Evolutionary conservation across 1,284 basidiomycete species (phyloP).

Genomic region (Xerocomus tenax): DNA sequence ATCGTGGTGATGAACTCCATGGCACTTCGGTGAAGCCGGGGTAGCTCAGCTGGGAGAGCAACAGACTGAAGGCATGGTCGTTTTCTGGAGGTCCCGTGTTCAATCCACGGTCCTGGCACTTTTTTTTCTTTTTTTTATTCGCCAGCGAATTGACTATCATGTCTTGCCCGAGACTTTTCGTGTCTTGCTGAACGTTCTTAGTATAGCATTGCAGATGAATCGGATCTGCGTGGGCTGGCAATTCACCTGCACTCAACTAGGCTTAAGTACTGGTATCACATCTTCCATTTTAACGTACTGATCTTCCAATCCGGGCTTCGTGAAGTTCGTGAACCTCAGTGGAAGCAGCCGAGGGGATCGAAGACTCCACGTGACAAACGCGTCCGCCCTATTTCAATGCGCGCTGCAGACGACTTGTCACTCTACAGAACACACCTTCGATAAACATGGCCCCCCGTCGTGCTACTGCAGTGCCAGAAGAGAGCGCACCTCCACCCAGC

Average conservation of each 20-base stretch:
- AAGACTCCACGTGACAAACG: slow-evolving; percentile 19
- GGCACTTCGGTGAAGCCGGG: slow-evolving; percentile 26
- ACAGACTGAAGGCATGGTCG: slow-evolving; percentile 55
- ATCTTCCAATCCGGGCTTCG: neutral
- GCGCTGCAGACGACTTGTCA: neutral
- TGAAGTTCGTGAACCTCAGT: slow-evolving; percentile 1
- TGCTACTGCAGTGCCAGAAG: slow-evolving; percentile 19
- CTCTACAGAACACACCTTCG: neutral
- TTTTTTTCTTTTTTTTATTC: too few relatives aligned
- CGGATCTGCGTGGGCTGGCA: neutral
- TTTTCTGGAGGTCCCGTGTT: slow-evolving; percentile 53
- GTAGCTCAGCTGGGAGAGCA: slow-evolving; percentile 76
- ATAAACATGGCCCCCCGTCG: slow-evolving; percentile 27
- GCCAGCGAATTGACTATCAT: too few relatives aligned
- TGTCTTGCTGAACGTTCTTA: neutral
- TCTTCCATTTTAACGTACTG: neutral
- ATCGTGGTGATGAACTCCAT: neutral
- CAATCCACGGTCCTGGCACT: slow-evolving; percentile 50
- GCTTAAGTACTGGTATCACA: neutral
- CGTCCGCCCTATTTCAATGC: slow-evolving; percentile 6
- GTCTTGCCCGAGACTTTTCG: neutral
- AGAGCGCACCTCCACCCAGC: slow-evolving; percentile 31
- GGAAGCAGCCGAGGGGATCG: neutral
- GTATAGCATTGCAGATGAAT: neutral
- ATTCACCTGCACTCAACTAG: neutral